These are phyloP conservation scores for Penicillium alfredii DNA, from an alignment of 495 filamentous ascomycete genomes.

Conservation along the genomic window DNA sequence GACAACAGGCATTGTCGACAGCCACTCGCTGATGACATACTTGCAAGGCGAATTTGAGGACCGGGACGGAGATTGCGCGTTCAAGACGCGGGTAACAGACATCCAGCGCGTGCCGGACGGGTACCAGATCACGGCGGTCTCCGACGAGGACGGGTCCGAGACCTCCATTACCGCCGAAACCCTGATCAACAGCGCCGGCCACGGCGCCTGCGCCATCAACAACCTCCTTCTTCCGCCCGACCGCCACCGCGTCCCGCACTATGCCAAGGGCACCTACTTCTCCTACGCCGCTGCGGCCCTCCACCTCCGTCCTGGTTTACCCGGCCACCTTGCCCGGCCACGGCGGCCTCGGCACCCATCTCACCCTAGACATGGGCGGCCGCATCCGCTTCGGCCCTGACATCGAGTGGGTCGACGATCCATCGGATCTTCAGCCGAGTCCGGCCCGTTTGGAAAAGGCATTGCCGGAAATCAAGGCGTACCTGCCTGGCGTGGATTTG, in stretches of 20 bases:
- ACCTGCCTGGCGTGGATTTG: constrained; percentile 66
- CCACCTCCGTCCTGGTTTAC: constrained; percentile 73
- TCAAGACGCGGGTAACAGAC: constrained; percentile 54
- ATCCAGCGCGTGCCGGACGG: constrained; percentile 52
- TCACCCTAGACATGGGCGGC: constrained; percentile 84
- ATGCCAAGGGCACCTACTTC: constrained; percentile 95
- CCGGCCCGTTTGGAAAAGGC: constrained; percentile 58
- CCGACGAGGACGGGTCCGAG: constrained; percentile 31
- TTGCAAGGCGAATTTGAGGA: constrained; percentile 75
- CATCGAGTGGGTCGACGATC: constrained; percentile 80
- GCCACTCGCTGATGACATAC: constrained; percentile 74
- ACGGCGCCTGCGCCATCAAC: constrained; percentile 66
- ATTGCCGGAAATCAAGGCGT: constrained; percentile 65
- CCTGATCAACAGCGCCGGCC: constrained; percentile 80
- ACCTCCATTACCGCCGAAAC: constrained; percentile 64
- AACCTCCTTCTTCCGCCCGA: constrained; percentile 71
- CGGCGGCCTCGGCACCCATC: constrained; percentile 84
- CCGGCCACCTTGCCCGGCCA: constrained; percentile 74
- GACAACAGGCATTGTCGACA: constrained; percentile 86
- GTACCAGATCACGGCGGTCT: constrained; percentile 50
- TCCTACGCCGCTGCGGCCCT: constrained; percentile 65
- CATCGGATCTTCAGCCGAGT: constrained; percentile 50
- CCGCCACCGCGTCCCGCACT: constrained; percentile 58
- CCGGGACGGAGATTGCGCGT: constrained; percentile 64
- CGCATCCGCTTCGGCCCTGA: constrained; percentile 90